These are phyloP conservation scores for Trichoderma lentiforme DNA, from an alignment of 2,329 filamentous ascomycete genomes.

Conservation along the genomic window DNA sequence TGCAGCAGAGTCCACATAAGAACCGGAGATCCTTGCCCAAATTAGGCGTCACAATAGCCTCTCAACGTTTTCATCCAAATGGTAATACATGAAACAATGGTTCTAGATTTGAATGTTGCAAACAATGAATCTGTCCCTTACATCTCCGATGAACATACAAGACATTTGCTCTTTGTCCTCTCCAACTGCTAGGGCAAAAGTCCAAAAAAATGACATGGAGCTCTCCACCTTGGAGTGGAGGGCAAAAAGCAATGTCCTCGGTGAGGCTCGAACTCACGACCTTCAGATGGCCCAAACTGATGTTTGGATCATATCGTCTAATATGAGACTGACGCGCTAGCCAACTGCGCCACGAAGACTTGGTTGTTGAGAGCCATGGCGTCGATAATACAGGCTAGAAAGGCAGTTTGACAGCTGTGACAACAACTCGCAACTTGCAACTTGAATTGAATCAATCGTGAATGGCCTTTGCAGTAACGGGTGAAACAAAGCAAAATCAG, in stretches of 20 bases:
- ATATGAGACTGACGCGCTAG: conserved; percentile 19
- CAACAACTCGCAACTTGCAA: not conserved
- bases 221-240: not conserved
- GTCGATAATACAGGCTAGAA: not conserved
- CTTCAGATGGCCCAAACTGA: conserved; percentile 36
- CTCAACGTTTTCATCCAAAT: not conserved
- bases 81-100: not conserved
- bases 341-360: conserved; percentile 18
- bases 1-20: conserved; percentile 7
- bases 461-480: not conserved
- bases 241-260: conserved; percentile 35
- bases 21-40: not conserved
- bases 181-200: not conserved
- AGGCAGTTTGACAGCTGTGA: not conserved
- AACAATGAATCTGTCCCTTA: not conserved
- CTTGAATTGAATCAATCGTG: not conserved
- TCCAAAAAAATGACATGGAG: not conserved
- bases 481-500: not conserved
- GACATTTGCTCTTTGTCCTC: not conserved
- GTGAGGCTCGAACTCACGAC: conserved; percentile 51
- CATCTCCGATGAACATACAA: not conserved
- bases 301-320: conserved; percentile 28
- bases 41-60: not conserved
- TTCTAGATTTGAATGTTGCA: not conserved
- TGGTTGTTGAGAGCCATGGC: not conserved